Percentiles rank a stretch among this genome's conserved stretches.
phyloP scores from a whole-genome alignment of 2,329 filamentous ascomycete species.

The Aspergillus sp. region DNA sequence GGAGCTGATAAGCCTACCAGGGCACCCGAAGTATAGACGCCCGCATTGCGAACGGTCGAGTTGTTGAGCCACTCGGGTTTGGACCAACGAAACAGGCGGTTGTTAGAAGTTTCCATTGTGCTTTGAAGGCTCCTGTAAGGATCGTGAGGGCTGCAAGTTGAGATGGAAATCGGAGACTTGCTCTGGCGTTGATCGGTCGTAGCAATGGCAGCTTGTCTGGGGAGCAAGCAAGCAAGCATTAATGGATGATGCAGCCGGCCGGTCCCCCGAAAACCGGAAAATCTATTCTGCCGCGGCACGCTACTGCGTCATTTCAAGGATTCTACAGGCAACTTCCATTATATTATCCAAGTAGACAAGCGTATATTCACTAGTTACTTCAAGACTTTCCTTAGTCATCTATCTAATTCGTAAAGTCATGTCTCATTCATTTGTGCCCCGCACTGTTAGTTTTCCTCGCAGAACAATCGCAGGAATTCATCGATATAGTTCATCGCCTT shows the following conservation, averaged over 20 bases:
- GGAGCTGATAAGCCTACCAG: conserved; percentile 50
- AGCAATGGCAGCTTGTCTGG: background rate
- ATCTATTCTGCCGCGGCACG: conserved; percentile 12
- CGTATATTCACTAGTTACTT: background rate
- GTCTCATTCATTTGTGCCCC: conserved; percentile 20
- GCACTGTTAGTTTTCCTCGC: conserved; percentile 33
- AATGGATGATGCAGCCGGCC: conserved; percentile 17
- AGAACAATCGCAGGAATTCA: conserved; percentile 42
- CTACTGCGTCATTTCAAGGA: background rate
- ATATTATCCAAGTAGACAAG: too few species aligned
- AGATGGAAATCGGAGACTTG: background rate
- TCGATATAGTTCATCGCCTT: conserved; percentile 44
- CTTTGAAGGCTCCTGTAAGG: background rate
- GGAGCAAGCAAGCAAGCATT: background rate
- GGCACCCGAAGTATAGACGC: conserved; percentile 66
- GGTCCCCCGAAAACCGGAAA: conserved; percentile 18
- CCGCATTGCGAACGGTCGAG: conserved; percentile 61
- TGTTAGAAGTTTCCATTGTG: conserved; percentile 46
- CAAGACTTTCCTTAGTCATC: too few species aligned
- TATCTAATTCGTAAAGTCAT: conserved; percentile 19
- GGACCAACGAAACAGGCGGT: conserved; percentile 65
- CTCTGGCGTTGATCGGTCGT: background rate
- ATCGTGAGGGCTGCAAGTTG: background rate
- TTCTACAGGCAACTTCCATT: background rate
- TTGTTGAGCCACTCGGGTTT: conserved; percentile 68